A percentile compares a stretch with the other conserved stretches of the same genome.
phyloP scores from a whole-genome alignment of 176 grass and related monocot species.

The Triticum timopheevii region DNA sequence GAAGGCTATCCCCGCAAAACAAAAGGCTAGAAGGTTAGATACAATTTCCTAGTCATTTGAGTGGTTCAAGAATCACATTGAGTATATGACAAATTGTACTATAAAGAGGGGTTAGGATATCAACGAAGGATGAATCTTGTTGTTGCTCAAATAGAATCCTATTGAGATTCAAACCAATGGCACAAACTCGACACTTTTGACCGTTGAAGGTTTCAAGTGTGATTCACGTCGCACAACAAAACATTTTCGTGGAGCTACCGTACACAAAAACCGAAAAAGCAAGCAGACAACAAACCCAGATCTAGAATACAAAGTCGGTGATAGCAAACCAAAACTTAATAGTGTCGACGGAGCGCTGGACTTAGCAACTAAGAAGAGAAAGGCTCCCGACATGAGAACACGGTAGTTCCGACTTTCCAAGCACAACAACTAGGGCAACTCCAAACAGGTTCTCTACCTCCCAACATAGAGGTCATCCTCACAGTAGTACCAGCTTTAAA shows the following conservation, averaged over 20 bases:
- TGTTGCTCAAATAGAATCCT: not conserved
- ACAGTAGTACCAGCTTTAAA: too few relatives aligned
- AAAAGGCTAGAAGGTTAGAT: too few relatives aligned
- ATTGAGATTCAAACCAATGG: not conserved
- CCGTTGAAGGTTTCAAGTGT: not conserved
- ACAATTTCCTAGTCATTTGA: too few relatives aligned
- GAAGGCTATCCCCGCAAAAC: too few relatives aligned
- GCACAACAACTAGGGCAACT: too few relatives aligned
- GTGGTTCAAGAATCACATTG: too few relatives aligned
- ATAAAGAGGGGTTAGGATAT: not conserved
- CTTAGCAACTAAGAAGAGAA: not conserved
- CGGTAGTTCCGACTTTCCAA: not conserved
- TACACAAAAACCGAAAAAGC: not conserved
- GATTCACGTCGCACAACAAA: not conserved
- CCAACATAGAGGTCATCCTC: too few relatives aligned
- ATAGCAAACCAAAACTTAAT: not conserved
- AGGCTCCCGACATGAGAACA: not conserved
- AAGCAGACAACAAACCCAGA: not conserved
- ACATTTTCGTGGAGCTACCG: not conserved
- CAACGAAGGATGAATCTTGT: not conserved
- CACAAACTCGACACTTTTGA: not conserved
- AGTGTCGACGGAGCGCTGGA: not conserved
- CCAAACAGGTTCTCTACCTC: too few relatives aligned
- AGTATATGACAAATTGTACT: too few relatives aligned
- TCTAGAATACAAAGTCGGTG: not conserved